Evolutionary conservation across 73 alveolate genomes (phyloP).

Genomic region (Paramecium caudatum): DNA sequence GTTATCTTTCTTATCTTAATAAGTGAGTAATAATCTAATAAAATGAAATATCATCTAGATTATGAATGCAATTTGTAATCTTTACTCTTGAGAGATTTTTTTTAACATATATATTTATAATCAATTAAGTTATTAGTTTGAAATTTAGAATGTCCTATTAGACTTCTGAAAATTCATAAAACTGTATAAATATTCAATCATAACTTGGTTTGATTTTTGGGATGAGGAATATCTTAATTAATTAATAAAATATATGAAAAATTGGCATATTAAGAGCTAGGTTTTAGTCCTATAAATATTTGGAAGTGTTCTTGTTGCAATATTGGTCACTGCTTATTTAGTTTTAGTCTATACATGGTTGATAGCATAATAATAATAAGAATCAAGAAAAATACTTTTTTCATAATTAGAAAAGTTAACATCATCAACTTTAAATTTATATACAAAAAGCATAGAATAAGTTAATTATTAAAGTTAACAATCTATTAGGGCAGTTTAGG

Average conservation of each 20-base stretch:
- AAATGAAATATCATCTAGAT: not conserved
- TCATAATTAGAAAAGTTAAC: not conserved
- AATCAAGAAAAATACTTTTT: not conserved
- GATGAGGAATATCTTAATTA: too few relatives aligned
- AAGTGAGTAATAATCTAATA: not conserved
- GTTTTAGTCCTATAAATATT: not conserved
- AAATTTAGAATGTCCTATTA: too few relatives aligned
- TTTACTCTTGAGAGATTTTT: too few relatives aligned
- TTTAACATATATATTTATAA: too few relatives aligned
- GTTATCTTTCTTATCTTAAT: not conserved
- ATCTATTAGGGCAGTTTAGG: constrained; percentile 13
- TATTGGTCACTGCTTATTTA: not conserved
- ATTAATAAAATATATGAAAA: not conserved
- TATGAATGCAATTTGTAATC: not conserved
- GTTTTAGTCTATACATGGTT: not conserved
- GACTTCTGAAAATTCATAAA: too few relatives aligned
- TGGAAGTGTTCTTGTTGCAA: not conserved
- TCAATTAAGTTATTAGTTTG: too few relatives aligned
- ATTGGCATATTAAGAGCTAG: not conserved
- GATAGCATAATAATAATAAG: not conserved
- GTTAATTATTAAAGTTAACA: constrained; percentile 6
- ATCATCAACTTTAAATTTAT: not conserved
- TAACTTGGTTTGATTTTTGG: too few relatives aligned
- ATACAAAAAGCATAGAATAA: not conserved
- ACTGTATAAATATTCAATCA: too few relatives aligned